Base-by-base conservation (phyloP, 805 yeast species). In the Pichia membranifaciens region DNA sequence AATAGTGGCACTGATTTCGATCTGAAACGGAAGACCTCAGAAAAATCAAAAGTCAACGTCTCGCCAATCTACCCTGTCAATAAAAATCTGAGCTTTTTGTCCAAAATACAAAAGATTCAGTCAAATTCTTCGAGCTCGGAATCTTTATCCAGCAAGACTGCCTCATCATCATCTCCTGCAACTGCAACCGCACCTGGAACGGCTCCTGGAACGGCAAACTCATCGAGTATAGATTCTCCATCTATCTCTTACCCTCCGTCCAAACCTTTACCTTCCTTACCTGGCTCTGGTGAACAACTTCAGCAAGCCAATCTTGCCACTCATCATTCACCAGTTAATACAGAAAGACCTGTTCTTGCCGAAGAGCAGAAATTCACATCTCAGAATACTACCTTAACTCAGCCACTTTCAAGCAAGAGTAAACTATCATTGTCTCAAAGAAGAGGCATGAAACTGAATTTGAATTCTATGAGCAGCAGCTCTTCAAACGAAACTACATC, bases 401-500 rank as follows among this genome's bases (percentile, higher is more conserved):
- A n/a, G 20, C 16, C 16, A 33, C 12, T 17, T 8, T n/a, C n/a
- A 33, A 17, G 20, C n/a, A 33, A 4, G 43, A 63, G 29, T 67
- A 73, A 70, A 52, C 65, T 75, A 0, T 70, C 81, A 1, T 63
- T 77, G 29, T 74, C 81, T 3, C 78, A 76, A 52, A 65, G 82
- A 57, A 60, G 82, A 56, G 81, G 81, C 4, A 68, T 77, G 76
- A 76, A 75, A 48, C 55, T 77, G 42, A 71, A 73, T 55, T 64
- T 76, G 18, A 44, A 48, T 32, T 29, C 56, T 2, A 28, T 60
- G 7, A 38, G 15, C 32, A 21, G 10, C 8, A 17, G 52, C 18
- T 16, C 49, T 17, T 54, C 28, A 33, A 33, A 49, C 6, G 12
- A 50, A 8, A 8, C 41, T n/a, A 13, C 36, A 13, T 17, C 20